Conservation (phyloP, 345 rosid genomes). For the Eucalyptus caleyi region DNA sequence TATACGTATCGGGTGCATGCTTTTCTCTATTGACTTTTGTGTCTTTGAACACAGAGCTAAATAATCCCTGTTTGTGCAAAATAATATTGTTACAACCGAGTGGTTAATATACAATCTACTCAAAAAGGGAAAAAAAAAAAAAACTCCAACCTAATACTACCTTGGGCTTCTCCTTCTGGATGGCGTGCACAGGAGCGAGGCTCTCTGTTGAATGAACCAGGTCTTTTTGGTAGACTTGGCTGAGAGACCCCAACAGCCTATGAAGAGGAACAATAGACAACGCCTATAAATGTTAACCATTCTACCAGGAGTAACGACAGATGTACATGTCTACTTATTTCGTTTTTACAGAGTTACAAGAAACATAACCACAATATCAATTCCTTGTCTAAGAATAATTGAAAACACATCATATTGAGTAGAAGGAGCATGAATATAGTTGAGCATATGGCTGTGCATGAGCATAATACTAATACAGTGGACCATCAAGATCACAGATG, state of each 20-base stretch:
- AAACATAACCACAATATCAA: background rate
- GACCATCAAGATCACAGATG: background rate
- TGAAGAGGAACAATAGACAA: background rate
- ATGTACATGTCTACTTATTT: background rate
- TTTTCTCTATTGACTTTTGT: conserved; percentile 42
- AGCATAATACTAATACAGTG: background rate
- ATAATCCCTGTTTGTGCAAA: conserved; percentile 42
- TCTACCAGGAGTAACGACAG: background rate
- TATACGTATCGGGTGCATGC: conserved; percentile 33
- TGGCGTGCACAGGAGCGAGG: conserved; percentile 3
- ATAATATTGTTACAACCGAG: background rate
- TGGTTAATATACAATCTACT: background rate
- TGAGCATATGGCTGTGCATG: background rate
- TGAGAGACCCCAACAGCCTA: conserved; percentile 45
- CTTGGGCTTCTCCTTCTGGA: conserved; percentile 75
- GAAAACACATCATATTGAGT: background rate
- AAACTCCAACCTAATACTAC: conserved; percentile 2
- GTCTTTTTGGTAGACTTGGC: conserved; percentile 49
- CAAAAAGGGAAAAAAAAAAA: background rate
- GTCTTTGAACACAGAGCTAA: conserved; percentile 72
- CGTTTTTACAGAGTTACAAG: background rate
- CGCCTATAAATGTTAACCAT: background rate
- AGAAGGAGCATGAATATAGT: background rate
- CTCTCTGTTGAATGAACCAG: conserved; percentile 18
- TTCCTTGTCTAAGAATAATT: background rate